These are phyloP conservation scores for Gonapodya prolifera DNA, from an alignment of 192 early-diverging fungal species.

Conservation along the genomic window DNA sequence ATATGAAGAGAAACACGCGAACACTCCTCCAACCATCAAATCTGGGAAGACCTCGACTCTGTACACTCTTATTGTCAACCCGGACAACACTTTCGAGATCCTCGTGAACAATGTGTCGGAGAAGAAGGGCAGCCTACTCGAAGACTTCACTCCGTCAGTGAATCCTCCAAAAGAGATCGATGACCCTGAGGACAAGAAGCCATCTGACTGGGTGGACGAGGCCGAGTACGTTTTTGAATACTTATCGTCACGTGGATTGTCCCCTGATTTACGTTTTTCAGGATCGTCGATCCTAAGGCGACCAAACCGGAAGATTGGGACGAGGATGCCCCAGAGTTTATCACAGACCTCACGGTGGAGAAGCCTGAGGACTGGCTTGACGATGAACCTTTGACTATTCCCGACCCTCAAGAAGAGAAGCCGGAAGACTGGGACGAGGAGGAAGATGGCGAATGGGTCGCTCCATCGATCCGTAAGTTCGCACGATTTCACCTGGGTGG, in stretches of 20 bases:
- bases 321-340: constrained; percentile 70
- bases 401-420: constrained; percentile 67
- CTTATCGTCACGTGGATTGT: neutral
- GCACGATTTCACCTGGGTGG: neutral
- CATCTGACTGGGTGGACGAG: constrained; percentile 75
- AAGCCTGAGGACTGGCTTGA: constrained; percentile 80
- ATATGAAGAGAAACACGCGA: constrained; percentile 77
- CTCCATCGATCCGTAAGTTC: constrained; percentile 28
- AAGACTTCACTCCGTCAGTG: constrained; percentile 69
- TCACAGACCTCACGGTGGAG: constrained; percentile 62
- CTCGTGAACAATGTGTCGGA: constrained; percentile 55
- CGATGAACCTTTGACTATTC: constrained; percentile 57
- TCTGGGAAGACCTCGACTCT: constrained; percentile 50
- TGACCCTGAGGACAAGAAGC: constrained; percentile 70
- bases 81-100: constrained; percentile 70
- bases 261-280: neutral
- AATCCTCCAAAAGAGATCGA: constrained; percentile 78
- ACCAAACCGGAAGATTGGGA: constrained; percentile 74
- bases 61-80: constrained; percentile 74
- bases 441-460: constrained; percentile 85
- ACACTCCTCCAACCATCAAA: constrained; percentile 56
- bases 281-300: constrained; percentile 66
- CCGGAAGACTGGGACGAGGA: constrained; percentile 88
- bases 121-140: constrained; percentile 56
- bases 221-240: constrained; percentile 33